Percentiles rank a stretch among this genome's conserved stretches.
Conservation (phyloP, 768 basidiomycete genomes). For the Amanita pseudoporphyria region DNA sequence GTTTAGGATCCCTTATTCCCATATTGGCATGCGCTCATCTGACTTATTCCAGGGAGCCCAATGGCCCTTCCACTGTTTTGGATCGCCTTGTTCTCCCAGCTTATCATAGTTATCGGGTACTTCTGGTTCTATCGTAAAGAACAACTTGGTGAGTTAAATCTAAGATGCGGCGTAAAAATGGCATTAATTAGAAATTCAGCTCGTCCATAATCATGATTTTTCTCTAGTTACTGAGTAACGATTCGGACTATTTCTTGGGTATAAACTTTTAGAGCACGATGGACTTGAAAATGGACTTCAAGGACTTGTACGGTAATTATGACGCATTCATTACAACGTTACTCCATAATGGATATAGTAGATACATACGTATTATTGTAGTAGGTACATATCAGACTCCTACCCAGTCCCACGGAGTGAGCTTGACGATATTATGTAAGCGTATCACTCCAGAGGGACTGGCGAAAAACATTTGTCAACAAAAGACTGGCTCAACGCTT, state of each 20-base stretch:
- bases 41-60: slow-evolving; percentile 45
- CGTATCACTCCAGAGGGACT: too few relatives aligned
- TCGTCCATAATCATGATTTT: slow-evolving; percentile 25
- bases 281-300: not conserved
- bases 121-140: slow-evolving; percentile 98
- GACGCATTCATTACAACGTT: not conserved
- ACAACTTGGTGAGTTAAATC: slow-evolving; percentile 57
- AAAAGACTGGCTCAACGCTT: too few relatives aligned
- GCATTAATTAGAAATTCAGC: slow-evolving; percentile 15
- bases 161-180: not conserved
- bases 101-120: slow-evolving; percentile 84
- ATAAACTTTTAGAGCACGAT: not conserved
- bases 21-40: not conserved
- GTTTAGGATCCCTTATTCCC: not conserved
- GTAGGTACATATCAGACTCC: too few relatives aligned
- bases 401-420: too few relatives aligned
- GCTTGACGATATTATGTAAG: too few relatives aligned
- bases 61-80: slow-evolving; percentile 84
- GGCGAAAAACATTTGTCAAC: too few relatives aligned
- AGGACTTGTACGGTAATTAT: not conserved
- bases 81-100: slow-evolving; percentile 70
- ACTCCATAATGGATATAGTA: not conserved
- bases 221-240: not conserved
- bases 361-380: not conserved
- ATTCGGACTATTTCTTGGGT: not conserved